Evolutionary conservation across 176 grass and related monocot genomes (phyloP).

Genomic region (Aegilops sharonensis): DNA sequence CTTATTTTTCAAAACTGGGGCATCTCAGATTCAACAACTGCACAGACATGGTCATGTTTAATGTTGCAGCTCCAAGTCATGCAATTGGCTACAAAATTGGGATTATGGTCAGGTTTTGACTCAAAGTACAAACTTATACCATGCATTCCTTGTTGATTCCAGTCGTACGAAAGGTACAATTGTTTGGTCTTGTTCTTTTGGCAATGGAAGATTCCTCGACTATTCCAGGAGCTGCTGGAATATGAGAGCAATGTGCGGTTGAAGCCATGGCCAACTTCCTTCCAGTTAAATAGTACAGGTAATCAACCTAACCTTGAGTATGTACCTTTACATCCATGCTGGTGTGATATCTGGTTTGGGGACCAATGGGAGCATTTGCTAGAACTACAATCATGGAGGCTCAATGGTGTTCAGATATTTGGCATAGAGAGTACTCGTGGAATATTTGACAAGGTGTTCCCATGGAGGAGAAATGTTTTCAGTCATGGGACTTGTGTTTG

Average conservation of each 20-base stretch:
- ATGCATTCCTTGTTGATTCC: no score
- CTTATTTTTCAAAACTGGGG: no score
- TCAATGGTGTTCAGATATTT: not conserved
- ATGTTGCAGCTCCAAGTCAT: no score
- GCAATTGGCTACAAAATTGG: no score
- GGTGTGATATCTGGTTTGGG: not conserved
- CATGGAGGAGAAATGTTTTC: not conserved
- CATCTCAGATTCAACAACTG: no score
- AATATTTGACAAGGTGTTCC: not conserved
- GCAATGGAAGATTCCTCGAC: no score
- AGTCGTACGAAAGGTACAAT: no score
- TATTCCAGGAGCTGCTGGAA: not conserved
- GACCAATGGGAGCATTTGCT: not conserved
- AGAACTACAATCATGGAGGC: not conserved
- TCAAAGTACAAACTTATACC: no score
- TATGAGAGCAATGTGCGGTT: not conserved
- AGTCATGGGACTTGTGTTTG: not conserved
- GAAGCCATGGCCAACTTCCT: not conserved
- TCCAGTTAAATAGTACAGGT: not conserved
- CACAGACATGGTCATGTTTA: no score
- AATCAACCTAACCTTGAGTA: not conserved
- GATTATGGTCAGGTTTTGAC: no score
- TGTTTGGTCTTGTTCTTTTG: no score
- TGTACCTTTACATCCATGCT: not conserved
- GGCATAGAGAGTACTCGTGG: not conserved